Evolutionary conservation across 163 green algal species (phyloP).

Genomic region (Scenedesmus sp.): DNA sequence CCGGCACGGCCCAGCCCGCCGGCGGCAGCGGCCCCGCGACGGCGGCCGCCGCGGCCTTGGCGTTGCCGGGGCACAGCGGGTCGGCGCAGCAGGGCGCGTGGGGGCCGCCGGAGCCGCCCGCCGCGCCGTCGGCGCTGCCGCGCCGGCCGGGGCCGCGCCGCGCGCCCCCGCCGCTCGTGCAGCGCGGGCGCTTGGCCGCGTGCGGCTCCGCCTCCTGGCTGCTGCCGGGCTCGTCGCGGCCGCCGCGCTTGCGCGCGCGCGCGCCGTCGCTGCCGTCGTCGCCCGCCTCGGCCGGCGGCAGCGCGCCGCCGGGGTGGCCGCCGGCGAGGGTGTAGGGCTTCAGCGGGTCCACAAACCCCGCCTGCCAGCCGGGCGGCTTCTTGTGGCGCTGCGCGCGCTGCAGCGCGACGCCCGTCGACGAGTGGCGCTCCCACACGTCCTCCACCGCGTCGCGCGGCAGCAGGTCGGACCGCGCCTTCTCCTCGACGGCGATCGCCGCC

Average conservation of each 20-base stretch:
- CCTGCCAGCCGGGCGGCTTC: slow-evolving; percentile 38
- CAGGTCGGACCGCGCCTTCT: slow-evolving; percentile 26
- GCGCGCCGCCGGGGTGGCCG: not conserved
- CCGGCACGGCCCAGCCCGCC: not conserved
- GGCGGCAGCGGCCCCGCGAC: not conserved
- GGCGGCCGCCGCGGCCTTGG: slow-evolving; percentile 1
- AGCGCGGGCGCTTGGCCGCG: not conserved
- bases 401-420: slow-evolving; percentile 25
- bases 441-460: slow-evolving; percentile 29
- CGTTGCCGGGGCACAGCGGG: slow-evolving; percentile 5
- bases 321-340: slow-evolving; percentile 7
- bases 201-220: not conserved
- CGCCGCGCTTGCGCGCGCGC: too few species aligned
- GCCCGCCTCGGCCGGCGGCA: not conserved
- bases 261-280: not conserved
- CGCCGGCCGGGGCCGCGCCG: not conserved
- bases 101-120: not conserved
- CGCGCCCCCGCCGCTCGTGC: not conserved
- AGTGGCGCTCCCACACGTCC: slow-evolving; percentile 40
- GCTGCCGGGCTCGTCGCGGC: not conserved
- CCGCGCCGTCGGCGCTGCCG: not conserved
- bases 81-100: not conserved
- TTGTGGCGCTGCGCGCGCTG: slow-evolving; percentile 39
- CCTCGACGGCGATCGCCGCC: slow-evolving; percentile 26
- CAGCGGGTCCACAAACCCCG: slow-evolving; percentile 19